A percentile compares a stretch with the other conserved stretches of the same genome.
Conservation (phyloP, 2,329 filamentous ascomycete species). For the Pseudogymnoascus sp. region DNA sequence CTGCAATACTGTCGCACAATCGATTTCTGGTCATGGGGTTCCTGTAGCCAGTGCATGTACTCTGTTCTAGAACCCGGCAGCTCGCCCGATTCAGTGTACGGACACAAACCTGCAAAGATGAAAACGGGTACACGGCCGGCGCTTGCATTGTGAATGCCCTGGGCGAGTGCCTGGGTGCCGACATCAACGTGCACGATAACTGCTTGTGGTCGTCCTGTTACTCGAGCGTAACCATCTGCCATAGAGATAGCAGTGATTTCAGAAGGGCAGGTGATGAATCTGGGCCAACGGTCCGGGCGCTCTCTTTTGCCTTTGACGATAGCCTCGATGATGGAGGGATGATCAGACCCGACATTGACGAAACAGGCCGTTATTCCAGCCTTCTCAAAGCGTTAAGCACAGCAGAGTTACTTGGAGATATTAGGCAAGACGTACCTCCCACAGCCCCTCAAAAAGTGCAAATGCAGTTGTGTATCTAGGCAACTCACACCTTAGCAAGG, state of each 20-base stretch:
- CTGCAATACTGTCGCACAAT: slow-evolving; percentile 81
- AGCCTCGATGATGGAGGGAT: slow-evolving; percentile 71
- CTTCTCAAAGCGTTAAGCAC: slow-evolving; percentile 24
- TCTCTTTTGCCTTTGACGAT: slow-evolving; percentile 70
- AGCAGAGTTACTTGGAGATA: not conserved
- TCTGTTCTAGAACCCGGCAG: slow-evolving; percentile 70
- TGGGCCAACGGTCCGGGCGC: slow-evolving; percentile 55
- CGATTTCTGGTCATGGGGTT: slow-evolving; percentile 72
- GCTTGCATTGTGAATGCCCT: slow-evolving; percentile 72
- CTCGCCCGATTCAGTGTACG: slow-evolving; percentile 70
- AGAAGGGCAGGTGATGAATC: slow-evolving; percentile 71
- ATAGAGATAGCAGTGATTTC: slow-evolving; percentile 83
- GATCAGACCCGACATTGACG: slow-evolving; percentile 62
- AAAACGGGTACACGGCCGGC: slow-evolving; percentile 66
- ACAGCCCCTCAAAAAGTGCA: not conserved
- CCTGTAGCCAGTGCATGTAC: slow-evolving; percentile 82
- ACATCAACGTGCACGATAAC: slow-evolving; percentile 78
- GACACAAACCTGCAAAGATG: slow-evolving; percentile 70
- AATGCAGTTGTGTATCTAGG: not conserved
- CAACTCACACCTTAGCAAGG: not conserved
- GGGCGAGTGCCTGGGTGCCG: slow-evolving; percentile 69
- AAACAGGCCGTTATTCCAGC: slow-evolving; percentile 35
- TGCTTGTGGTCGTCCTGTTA: slow-evolving; percentile 64
- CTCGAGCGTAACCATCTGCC: slow-evolving; percentile 70
- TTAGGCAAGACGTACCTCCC: not conserved